phyloP scores from a whole-genome alignment of 331 rosid species.

The Quercus lobata region DNA sequence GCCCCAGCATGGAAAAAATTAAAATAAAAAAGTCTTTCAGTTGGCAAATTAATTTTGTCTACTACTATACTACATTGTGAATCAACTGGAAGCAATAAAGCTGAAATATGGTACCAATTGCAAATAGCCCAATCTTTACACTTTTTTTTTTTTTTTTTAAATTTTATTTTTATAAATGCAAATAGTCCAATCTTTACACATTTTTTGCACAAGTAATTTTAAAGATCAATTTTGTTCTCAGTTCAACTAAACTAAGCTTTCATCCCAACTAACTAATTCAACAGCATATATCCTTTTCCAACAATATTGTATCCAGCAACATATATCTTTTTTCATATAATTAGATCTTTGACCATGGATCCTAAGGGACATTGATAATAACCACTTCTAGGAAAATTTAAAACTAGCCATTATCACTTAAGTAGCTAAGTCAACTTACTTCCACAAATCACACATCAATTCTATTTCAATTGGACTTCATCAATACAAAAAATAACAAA shows the following conservation, averaged over 20 bases:
- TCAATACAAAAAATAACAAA: neutral
- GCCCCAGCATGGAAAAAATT: slow-evolving; percentile 1
- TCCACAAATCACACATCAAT: neutral
- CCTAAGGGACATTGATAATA: too few species aligned
- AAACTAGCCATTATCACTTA: neutral
- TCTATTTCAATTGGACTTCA: neutral
- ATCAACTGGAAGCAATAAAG: neutral
- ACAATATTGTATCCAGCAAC: neutral
- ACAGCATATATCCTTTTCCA: neutral
- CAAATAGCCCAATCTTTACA: neutral
- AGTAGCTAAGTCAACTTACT: neutral
- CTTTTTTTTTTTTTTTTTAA: neutral
- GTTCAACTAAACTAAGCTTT: neutral
- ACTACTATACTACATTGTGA: neutral
- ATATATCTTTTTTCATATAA: neutral
- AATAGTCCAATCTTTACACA: neutral
- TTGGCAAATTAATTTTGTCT: neutral
- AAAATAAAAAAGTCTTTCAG: neutral
- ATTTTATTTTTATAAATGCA: neutral
- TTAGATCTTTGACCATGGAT: neutral
- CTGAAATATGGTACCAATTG: neutral
- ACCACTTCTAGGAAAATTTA: neutral
- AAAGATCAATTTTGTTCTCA: neutral
- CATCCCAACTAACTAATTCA: neutral
- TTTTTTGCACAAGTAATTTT: neutral